phyloP scores from a whole-genome alignment of 108 stramenopile genomes.

The Pinguiococcus pyrenoidosus region DNA sequence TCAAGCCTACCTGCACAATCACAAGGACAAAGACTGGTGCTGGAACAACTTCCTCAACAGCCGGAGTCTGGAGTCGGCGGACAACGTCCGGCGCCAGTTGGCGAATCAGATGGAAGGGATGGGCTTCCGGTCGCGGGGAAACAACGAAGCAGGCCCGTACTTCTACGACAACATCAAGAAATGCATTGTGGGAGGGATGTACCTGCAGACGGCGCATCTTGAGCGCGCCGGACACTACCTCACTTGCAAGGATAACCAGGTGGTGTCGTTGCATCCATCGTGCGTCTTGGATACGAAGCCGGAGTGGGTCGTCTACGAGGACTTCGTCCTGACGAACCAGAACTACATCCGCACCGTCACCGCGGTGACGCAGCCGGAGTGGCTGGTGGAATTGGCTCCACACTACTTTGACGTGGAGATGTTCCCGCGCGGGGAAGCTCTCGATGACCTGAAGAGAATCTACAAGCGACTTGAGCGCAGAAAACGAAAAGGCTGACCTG shows the following conservation, averaged over 20 bases:
- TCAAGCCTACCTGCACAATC: constrained; percentile 69
- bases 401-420: constrained; percentile 96
- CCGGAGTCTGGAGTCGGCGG: constrained; percentile 52
- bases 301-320: constrained; percentile 90
- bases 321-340: constrained; percentile 92
- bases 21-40: constrained; percentile 83
- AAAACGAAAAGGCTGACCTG: no score
- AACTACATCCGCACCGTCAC: constrained; percentile 96
- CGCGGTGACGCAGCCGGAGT: constrained; percentile 65
- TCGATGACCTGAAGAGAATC: constrained; percentile 35
- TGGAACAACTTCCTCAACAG: constrained; percentile 91
- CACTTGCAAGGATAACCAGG: constrained; percentile 96
- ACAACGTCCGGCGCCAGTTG: constrained; percentile 78
- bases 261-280: constrained; percentile 83
- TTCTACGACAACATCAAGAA: constrained; percentile 69
- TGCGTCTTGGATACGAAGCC: constrained; percentile 77
- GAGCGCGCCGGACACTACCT: constrained; percentile 83
- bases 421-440: constrained; percentile 59
- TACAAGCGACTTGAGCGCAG: no score
- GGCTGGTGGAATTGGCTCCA: constrained; percentile 90
- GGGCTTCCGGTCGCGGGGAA: constrained; percentile 39
- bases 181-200: constrained; percentile 15
- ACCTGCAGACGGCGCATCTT: constrained; percentile 83
- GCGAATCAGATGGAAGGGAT: constrained; percentile 67
- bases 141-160: no score